Percentiles rank a stretch among this genome's conserved stretches.
phyloP scores from a whole-genome alignment of 176 grass and related monocot species.

The Avena atlantica region DNA sequence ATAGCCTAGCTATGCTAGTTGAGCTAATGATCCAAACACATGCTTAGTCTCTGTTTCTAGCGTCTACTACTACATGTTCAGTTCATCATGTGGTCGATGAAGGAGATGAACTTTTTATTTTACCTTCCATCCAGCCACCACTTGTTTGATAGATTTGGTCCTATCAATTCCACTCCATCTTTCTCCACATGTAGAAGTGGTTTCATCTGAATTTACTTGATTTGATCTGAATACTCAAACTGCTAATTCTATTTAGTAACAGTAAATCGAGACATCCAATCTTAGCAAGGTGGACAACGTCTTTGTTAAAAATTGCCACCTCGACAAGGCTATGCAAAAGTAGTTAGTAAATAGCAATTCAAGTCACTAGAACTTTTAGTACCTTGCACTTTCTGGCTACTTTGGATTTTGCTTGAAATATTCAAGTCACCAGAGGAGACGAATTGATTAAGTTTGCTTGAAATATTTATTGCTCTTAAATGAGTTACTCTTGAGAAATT shows the following conservation, averaged over 20 bases:
- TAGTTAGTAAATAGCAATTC: not conserved
- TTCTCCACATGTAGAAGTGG: not conserved
- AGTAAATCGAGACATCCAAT: not conserved
- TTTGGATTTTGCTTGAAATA: constrained; percentile 29
- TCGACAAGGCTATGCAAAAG: not conserved
- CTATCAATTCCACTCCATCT: not conserved
- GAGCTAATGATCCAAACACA: not conserved
- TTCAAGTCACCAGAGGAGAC: too few species aligned
- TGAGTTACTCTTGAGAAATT: not conserved
- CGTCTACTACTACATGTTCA: not conserved
- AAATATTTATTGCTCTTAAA: not conserved
- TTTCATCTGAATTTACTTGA: not conserved
- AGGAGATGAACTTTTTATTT: not conserved
- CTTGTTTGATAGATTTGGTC: not conserved
- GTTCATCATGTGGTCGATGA: not conserved
- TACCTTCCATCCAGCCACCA: constrained; percentile 4
- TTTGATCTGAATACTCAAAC: not conserved
- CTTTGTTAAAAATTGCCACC: not conserved
- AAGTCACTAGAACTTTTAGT: not conserved
- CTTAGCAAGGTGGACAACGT: not conserved
- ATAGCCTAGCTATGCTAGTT: not conserved
- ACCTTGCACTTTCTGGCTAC: not conserved
- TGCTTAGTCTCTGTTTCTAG: not conserved
- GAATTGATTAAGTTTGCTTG: not conserved
- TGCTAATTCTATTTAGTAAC: not conserved